A percentile compares a stretch with the other conserved stretches of the same genome.
These are phyloP conservation scores for Gonapodya prolifera DNA, from an alignment of 192 early-diverging fungal species.

Conservation along the genomic window DNA sequence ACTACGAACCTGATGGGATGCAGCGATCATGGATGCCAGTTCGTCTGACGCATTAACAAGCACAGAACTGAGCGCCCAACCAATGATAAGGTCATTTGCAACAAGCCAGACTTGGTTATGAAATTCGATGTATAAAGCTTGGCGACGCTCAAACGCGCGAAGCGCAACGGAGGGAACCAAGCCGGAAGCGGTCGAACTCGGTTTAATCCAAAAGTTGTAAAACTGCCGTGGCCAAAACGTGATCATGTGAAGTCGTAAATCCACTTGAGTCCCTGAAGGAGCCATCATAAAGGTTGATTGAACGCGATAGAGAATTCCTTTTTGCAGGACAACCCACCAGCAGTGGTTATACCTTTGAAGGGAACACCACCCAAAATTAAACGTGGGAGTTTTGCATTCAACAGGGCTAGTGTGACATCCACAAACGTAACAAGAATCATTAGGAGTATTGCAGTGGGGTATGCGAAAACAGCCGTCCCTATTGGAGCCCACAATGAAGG, in stretches of 20 bases:
- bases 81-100: slow-evolving; percentile 84
- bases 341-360: background rate
- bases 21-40: slow-evolving; percentile 39
- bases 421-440: background rate
- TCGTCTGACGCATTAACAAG: slow-evolving; percentile 45
- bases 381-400: background rate
- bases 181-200: background rate
- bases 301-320: background rate
- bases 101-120: slow-evolving; percentile 94
- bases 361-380: background rate
- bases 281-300: background rate
- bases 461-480: background rate
- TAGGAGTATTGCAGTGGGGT: background rate
- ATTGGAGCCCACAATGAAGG: no score
- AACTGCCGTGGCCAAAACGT: background rate
- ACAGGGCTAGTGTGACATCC: background rate
- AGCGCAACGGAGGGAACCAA: background rate
- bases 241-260: background rate
- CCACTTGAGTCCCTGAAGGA: background rate
- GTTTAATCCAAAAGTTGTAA: background rate
- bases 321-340: background rate
- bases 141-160: background rate
- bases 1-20: slow-evolving; percentile 26
- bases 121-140: slow-evolving; percentile 26
- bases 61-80: slow-evolving; percentile 59